Conservation (phyloP, 2,329 filamentous ascomycete genomes). For the Alternaria sp. region DNA sequence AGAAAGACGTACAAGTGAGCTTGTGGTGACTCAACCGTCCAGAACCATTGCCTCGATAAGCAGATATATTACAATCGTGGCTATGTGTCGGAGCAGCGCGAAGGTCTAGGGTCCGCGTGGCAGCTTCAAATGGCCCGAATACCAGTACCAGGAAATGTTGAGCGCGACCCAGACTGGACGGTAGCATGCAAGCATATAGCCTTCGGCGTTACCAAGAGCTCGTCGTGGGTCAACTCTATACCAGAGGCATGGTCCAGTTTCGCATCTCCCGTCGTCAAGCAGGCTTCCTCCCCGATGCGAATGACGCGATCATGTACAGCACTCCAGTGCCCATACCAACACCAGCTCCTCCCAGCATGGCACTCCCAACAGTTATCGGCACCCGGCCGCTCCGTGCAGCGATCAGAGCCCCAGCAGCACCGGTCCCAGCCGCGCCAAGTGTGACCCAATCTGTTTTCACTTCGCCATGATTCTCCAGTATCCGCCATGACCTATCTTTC, state of each 20-base stretch:
- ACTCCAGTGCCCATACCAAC: constrained; percentile 59
- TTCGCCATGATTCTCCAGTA: constrained; percentile 63
- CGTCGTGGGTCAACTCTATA: background rate
- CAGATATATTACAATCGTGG: background rate
- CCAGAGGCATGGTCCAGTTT: background rate
- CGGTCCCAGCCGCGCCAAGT: constrained; percentile 51
- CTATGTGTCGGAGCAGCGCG: background rate
- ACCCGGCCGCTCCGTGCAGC: constrained; percentile 38
- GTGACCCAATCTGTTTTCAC: constrained; percentile 64
- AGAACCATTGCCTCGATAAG: background rate
- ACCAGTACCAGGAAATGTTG: background rate
- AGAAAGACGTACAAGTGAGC: background rate
- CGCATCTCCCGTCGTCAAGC: constrained; percentile 2
- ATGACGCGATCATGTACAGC: constrained; percentile 47
- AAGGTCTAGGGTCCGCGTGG: background rate
- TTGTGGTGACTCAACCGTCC: background rate
- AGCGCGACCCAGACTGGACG: background rate
- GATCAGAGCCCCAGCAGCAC: constrained; percentile 42
- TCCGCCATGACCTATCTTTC: constrained; percentile 67
- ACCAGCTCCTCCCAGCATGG: constrained; percentile 54
- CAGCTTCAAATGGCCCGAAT: background rate
- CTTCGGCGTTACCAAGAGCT: background rate
- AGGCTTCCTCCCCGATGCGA: constrained; percentile 21
- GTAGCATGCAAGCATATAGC: background rate
- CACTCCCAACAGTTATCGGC: constrained; percentile 43